phyloP scores from a whole-genome alignment of 345 rosid genomes.

The Geranium rotundifolium region DNA sequence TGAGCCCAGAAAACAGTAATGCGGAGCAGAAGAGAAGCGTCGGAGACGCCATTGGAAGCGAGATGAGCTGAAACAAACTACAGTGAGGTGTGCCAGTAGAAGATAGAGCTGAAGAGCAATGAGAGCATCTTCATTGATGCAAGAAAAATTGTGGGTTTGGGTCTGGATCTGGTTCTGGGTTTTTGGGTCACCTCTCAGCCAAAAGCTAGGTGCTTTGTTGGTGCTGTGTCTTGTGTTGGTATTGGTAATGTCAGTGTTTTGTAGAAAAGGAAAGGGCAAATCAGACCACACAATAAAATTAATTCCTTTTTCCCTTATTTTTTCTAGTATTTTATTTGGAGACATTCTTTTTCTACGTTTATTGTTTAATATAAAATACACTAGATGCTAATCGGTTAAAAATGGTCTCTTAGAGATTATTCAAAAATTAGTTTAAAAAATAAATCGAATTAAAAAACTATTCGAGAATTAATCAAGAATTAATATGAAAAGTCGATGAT shows the following conservation, averaged over 20 bases:
- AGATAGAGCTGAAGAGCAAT: not conserved
- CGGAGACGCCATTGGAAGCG: not conserved
- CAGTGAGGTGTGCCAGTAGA: not conserved
- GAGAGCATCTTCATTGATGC: not conserved
- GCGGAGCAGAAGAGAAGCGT: not conserved
- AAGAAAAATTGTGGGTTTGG: not conserved
- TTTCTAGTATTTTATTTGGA: no score
- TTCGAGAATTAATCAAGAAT: no score
- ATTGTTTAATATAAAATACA: no score
- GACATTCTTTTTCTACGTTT: no score
- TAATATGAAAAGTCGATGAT: no score
- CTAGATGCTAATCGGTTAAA: no score
- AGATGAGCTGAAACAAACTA: not conserved
- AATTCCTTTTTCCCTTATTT: no score
- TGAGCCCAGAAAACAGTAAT: not conserved
- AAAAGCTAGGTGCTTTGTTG: not conserved
- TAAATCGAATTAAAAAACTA: no score
- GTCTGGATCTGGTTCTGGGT: not conserved
- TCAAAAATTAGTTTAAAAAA: no score
- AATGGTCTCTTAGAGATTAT: no score
- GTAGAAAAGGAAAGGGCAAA: no score
- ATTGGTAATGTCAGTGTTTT: not conserved
- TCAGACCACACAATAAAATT: no score
- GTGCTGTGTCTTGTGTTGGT: not conserved
- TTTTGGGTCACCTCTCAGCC: not conserved